Evolutionary conservation across 192 early-diverging fungal genomes (phyloP), one percentile per base, ranked within the genome.

Genomic region (Umbelopsis sp.): DNA sequence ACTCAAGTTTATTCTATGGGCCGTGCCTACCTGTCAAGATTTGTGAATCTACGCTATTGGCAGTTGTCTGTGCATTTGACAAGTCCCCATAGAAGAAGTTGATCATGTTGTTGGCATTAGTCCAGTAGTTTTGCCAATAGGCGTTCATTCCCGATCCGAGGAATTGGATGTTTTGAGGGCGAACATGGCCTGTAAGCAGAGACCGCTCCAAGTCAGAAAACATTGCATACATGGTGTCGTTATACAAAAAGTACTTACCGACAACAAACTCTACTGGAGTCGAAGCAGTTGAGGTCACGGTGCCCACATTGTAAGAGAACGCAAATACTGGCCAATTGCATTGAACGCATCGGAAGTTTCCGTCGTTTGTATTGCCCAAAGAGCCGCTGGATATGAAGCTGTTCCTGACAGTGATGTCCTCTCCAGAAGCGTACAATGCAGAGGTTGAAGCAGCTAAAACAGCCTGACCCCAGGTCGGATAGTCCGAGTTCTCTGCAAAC

Each of bases 301-400:
- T 67, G 11, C 66, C 66, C 4, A 67, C 29, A 45, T 43, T 47
- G 21, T 67, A 45, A 14, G 66, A 20, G 22, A 67, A 67, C 7
- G 66, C 66, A 34, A 67, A 67, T 25, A 67, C 45, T 3, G 66
- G 66, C 38, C 45, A 67, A 21, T 47, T 34, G 26, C 43, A 44
- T 16, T 44, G 21, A 7, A 67, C 45, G 20, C 43, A 44, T 11
- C 66, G 34, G 41, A 67, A 67, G 25, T 21, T 24, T 2, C 43
- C 66, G 17, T 67, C 66, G 26, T 67, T 67, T 14, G 66, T 67
- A 41, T 67, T 67, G 26, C 66, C 66, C 21, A 67, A 26, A 25
- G 66, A 34, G 26, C 66, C 66, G 38, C 45, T 67, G 21, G 66
- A 67, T 6, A 44, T 45, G 16, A 67, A 67, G 14, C 12, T 17